A percentile compares a stretch with the other conserved stretches of the same genome.
These are phyloP conservation scores for Borovskyia barvae DNA, from an alignment of 208 protist genomes.

Conservation along the genomic window DNA sequence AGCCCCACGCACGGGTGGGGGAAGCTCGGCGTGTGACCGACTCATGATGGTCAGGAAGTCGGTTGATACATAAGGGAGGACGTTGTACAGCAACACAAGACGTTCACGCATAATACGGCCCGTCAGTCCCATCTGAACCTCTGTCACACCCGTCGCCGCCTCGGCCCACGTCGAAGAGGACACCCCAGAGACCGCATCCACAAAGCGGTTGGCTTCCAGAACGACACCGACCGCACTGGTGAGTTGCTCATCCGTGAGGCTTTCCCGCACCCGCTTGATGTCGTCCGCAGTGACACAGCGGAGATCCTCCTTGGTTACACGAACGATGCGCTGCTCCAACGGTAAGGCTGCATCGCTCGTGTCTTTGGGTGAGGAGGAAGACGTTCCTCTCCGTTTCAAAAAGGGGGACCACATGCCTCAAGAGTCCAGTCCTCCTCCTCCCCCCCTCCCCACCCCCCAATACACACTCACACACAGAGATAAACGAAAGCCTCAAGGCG, in stretches of 20 bases:
- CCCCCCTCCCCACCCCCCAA: no score
- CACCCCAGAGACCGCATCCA: conserved; percentile 43
- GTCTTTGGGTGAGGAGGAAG: not conserved
- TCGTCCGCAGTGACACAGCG: conserved; percentile 47
- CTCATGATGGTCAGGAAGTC: conserved; percentile 46
- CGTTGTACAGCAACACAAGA: conserved; percentile 58
- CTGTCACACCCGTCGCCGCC: conserved; percentile 34
- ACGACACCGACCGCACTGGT: conserved; percentile 44
- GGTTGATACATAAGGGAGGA: conserved; percentile 62
- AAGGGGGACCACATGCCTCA: not conserved
- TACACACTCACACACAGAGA: not conserved
- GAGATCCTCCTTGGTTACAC: conserved; percentile 56
- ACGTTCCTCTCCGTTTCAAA: not conserved
- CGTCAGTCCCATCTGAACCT: conserved; percentile 19
- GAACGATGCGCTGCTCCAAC: conserved; percentile 46
- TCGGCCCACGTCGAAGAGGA: conserved; percentile 30
- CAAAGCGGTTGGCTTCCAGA: conserved; percentile 69
- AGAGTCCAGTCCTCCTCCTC: no score
- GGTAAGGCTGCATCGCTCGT: conserved; percentile 1
- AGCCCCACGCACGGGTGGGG: not conserved
- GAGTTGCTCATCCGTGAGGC: conserved; percentile 38
- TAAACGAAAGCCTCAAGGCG: not conserved
- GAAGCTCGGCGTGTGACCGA: not conserved
- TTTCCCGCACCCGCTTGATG: conserved; percentile 34
- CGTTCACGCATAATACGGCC: conserved; percentile 30